Base-by-base conservation (phyloP, 495 filamentous ascomycete genomes). In the Penicillium fimorum region DNA sequence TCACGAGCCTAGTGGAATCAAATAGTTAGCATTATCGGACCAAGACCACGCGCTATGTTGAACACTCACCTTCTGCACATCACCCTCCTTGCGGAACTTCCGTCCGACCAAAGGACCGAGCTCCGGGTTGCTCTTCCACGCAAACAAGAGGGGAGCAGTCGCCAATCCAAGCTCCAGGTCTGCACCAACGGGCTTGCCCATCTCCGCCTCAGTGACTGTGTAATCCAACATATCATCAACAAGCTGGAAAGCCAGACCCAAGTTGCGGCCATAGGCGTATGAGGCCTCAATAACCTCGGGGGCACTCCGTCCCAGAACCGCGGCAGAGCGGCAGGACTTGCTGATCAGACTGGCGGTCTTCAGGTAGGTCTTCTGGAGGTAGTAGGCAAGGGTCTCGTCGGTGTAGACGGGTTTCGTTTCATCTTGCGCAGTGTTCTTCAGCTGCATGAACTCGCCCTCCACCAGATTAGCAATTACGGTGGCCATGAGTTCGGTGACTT, bases 221-320 rank as follows among this genome's bases (percentile, higher is more conserved):
- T 97, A 98, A 75, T 98, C 94, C 62, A 98, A 79, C 88, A 98
- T 89, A 68, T 98, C 94, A 62, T 98, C 94, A 11, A 98, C 92
- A n/a, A 98, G 77, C 77, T 98, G 94, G 76, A 98, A 98, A 2
- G 94, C 94, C 50, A 98, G 69, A 0, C 94, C 94, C 48, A 98
- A 73, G 61, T 97, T 96, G 72, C 86, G 89, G 32, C 94, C 94
- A 68, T 96, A 98, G 15, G 78, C 60, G 65, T 98, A 98, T 0
- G 95, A 90, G 2, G 94, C 87, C 60, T 97, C 91, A 2, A 96
- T 89, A 15, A 92, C 89, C 61, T 87, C 83, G 2, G 83, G 81
- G 15, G 91, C 83, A 24, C 85, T 82, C 24, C 88, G 81, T 22
- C 95, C 92, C 13, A 98, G 82, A 25, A 98, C 73, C 5, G 94